phyloP scores from a whole-genome alignment of 140 eudicot genomes.

The Senecio squalidus region DNA sequence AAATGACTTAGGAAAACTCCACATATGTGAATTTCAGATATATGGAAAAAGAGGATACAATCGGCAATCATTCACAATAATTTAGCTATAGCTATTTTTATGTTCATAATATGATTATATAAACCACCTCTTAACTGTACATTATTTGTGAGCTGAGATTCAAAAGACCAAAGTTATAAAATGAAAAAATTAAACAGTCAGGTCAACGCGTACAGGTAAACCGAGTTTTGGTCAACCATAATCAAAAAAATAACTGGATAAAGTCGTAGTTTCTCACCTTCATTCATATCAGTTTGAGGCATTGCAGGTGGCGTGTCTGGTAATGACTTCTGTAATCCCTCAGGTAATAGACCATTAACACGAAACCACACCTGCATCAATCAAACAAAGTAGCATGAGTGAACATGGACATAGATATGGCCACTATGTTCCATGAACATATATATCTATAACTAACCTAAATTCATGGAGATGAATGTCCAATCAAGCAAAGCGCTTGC shows the following conservation, averaged over 20 bases:
- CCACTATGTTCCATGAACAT: slow-evolving; percentile 46
- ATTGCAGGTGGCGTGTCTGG: slow-evolving; percentile 86
- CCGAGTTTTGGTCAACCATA: background rate
- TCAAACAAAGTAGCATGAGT: slow-evolving; percentile 22
- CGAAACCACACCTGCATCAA: slow-evolving; percentile 92
- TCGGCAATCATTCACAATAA: background rate
- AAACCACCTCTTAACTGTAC: too few species aligned
- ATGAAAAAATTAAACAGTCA: background rate
- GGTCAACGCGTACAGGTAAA: background rate
- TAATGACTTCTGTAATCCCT: slow-evolving; percentile 75
- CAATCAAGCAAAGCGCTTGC: slow-evolving; percentile 87
- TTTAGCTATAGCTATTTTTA: background rate
- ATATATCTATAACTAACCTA: slow-evolving; percentile 81
- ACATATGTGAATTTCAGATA: background rate
- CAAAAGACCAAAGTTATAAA: background rate
- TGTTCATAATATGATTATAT: background rate
- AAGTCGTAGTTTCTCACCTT: slow-evolving; percentile 44
- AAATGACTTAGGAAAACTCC: background rate
- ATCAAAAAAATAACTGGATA: slow-evolving; percentile 21
- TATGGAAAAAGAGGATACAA: background rate
- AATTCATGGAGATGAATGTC: slow-evolving; percentile 88
- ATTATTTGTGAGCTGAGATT: background rate
- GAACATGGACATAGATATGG: slow-evolving; percentile 21
- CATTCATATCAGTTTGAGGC: slow-evolving; percentile 46
- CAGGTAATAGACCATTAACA: slow-evolving; percentile 72